A percentile compares a stretch with the other conserved stretches of the same genome.
Conservation (phyloP, 2,329 filamentous ascomycete genomes). For the Cercospora brassicicola region DNA sequence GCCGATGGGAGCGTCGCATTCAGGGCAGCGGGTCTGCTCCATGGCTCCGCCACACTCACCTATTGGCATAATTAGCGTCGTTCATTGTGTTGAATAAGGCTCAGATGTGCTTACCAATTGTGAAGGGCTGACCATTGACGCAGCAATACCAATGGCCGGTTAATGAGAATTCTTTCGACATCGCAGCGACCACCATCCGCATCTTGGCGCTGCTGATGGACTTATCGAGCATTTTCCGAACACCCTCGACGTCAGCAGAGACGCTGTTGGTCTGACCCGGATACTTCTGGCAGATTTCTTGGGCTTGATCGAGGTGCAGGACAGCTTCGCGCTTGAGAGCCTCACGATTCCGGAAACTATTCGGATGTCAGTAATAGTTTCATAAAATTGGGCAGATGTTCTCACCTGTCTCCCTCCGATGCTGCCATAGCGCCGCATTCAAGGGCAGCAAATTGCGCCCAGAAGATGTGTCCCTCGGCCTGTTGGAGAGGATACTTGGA, state of each 20-base stretch:
- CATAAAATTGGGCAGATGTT: too few relatives aligned
- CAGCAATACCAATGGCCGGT: slow-evolving; percentile 64
- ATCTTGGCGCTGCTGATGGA: slow-evolving; percentile 54
- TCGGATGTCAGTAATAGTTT: neutral
- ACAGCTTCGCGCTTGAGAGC: slow-evolving; percentile 25
- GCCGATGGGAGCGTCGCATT: slow-evolving; percentile 61
- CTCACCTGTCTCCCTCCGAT: too few relatives aligned
- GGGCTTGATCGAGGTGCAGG: slow-evolving; percentile 31
- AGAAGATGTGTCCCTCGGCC: slow-evolving; percentile 54
- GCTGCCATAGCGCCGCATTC: slow-evolving; percentile 35
- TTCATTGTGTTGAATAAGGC: too few relatives aligned
- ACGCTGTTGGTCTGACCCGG: slow-evolving; percentile 39
- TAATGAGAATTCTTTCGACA: slow-evolving; percentile 44
- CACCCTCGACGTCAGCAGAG: slow-evolving; percentile 46
- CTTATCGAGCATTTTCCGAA: slow-evolving; percentile 49
- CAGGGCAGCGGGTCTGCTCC: slow-evolving; percentile 60
- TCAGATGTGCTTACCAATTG: slow-evolving; percentile 14
- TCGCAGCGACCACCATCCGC: slow-evolving; percentile 50
- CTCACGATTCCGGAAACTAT: neutral
- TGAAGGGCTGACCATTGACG: slow-evolving; percentile 55
- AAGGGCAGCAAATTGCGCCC: slow-evolving; percentile 52
- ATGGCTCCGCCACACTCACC: slow-evolving; percentile 58
- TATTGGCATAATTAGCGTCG: too few relatives aligned
- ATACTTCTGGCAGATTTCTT: slow-evolving; percentile 33
- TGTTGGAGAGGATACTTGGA: slow-evolving; percentile 47